These are phyloP conservation scores for Colletotrichum abscissum DNA, from an alignment of 2,329 filamentous ascomycete genomes.

Conservation along the genomic window DNA sequence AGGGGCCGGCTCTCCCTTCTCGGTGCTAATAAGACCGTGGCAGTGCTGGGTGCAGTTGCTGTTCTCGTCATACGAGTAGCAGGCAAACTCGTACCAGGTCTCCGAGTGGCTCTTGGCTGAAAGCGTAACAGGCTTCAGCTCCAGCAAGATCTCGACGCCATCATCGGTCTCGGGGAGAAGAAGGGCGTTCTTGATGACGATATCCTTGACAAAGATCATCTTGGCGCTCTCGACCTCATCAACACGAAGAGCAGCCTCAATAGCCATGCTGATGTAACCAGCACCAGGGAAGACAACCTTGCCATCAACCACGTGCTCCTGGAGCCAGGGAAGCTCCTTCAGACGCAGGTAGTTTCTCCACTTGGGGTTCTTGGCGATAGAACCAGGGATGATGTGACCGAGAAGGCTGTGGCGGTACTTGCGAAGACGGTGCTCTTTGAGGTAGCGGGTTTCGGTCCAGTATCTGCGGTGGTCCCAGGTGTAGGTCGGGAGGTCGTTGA, in stretches of 20 bases:
- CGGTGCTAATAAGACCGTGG: slow-evolving; percentile 37
- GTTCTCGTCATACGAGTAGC: slow-evolving; percentile 42
- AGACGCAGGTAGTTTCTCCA: slow-evolving; percentile 47
- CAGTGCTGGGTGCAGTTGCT: slow-evolving; percentile 40
- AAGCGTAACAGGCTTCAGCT: slow-evolving; percentile 38
- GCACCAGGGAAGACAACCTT: slow-evolving; percentile 46
- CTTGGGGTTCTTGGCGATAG: slow-evolving; percentile 36
- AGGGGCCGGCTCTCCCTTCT: slow-evolving; percentile 33
- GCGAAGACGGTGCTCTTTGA: slow-evolving; percentile 39
- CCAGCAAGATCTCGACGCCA: slow-evolving; percentile 40
- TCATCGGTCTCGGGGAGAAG: slow-evolving; percentile 39
- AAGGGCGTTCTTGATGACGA: slow-evolving; percentile 40
- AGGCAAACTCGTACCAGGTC: slow-evolving; percentile 41
- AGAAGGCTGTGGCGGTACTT: slow-evolving; percentile 43
- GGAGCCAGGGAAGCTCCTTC: slow-evolving; percentile 47
- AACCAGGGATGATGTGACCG: slow-evolving; percentile 36
- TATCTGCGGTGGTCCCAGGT: slow-evolving; percentile 46
- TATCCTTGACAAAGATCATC: slow-evolving; percentile 37
- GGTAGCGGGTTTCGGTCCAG: slow-evolving; percentile 42
- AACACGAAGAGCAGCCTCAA: slow-evolving; percentile 41
- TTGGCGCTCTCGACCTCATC: slow-evolving; percentile 34
- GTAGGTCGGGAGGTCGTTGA: slow-evolving; percentile 42
- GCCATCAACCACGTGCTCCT: slow-evolving; percentile 44
- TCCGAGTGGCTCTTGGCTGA: slow-evolving; percentile 38
- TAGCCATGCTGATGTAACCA: slow-evolving; percentile 46